A percentile compares a stretch with the other conserved stretches of the same genome.
phyloP scores from a whole-genome alignment of 345 rosid genomes.

The Eucalyptus curtisii region DNA sequence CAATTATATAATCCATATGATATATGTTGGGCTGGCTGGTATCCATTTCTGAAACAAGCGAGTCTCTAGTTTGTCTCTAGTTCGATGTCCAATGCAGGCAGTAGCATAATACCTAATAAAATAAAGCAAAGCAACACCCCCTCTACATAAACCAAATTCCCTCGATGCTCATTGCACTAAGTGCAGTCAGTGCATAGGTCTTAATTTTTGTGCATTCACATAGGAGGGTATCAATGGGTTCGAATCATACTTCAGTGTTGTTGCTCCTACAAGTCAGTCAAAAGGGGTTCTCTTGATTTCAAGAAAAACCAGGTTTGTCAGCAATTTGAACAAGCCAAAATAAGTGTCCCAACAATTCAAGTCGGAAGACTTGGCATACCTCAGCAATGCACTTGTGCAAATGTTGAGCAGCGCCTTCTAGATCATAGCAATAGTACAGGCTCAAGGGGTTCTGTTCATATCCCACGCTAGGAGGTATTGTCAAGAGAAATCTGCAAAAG shows the following conservation, averaged over 20 bases:
- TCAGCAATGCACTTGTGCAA: constrained; percentile 81
- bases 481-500: constrained; percentile 53
- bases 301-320: not conserved
- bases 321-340: not conserved
- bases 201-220: not conserved
- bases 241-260: not conserved
- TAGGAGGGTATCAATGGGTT: not conserved
- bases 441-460: constrained; percentile 91
- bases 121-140: not conserved
- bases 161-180: not conserved
- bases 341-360: not conserved
- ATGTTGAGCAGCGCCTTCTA: constrained; percentile 17
- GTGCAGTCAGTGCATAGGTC: not conserved
- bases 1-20: not conserved
- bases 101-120: not conserved
- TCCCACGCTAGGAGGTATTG: constrained; percentile 89
- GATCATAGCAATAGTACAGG: constrained; percentile 68
- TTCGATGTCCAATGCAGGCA: not conserved
- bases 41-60: not conserved
- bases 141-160: not conserved
- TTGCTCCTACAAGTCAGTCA: not conserved
- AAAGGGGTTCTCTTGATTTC: not conserved
- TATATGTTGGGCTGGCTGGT: not conserved
- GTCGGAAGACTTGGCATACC: constrained; percentile 15
- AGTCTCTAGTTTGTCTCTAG: not conserved